These are phyloP conservation scores for Sporisorium sorghi DNA, from an alignment of 1,284 basidiomycete species.

Conservation along the genomic window DNA sequence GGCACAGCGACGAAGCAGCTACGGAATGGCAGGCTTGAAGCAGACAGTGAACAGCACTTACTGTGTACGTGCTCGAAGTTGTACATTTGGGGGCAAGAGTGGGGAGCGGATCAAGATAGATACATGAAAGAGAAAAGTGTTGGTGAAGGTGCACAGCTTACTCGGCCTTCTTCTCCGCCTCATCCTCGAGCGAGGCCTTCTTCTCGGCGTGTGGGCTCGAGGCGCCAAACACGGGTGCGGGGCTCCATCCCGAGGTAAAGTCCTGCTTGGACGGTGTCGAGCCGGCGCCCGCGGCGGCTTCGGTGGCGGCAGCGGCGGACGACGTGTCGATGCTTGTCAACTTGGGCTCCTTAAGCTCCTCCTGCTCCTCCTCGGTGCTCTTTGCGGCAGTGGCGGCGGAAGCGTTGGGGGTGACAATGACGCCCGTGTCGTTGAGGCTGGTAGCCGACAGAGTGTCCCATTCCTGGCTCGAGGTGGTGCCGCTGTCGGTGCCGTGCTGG, in stretches of 20 bases:
- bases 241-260: slow-evolving; percentile 36
- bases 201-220: slow-evolving; percentile 37
- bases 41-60: too few species aligned
- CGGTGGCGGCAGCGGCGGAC: slow-evolving; percentile 2
- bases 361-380: slow-evolving; percentile 8
- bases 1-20: too few species aligned
- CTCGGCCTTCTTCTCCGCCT: slow-evolving; percentile 13
- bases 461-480: slow-evolving; percentile 59
- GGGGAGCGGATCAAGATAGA: neutral
- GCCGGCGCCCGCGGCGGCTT: slow-evolving; percentile 8
- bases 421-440: slow-evolving; percentile 49
- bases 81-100: neutral
- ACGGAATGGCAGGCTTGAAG: too few species aligned
- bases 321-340: slow-evolving; percentile 34
- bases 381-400: slow-evolving; percentile 15
- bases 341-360: slow-evolving; percentile 36
- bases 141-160: neutral
- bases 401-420: slow-evolving; percentile 38
- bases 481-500: slow-evolving; percentile 44
- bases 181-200: slow-evolving; percentile 16
- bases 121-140: neutral
- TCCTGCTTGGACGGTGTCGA: slow-evolving; percentile 39
- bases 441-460: slow-evolving; percentile 55
- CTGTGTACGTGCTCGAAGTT: too few species aligned
- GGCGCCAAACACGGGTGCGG: slow-evolving; percentile 35